phyloP scores from a whole-genome alignment of 2,329 filamentous ascomycete species.

The Albifimbria verrucaria region DNA sequence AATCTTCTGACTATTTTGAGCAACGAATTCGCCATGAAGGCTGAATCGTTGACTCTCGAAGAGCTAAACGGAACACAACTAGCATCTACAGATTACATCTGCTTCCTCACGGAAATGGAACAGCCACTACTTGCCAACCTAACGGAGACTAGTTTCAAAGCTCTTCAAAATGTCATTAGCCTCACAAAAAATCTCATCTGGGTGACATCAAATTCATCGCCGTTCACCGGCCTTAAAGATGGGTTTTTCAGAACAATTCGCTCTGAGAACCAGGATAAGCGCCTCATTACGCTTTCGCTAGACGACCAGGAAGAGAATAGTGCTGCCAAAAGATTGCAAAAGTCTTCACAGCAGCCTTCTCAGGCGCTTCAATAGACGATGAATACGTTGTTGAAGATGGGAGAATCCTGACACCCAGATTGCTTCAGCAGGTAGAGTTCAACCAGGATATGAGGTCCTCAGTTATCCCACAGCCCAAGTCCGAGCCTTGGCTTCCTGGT shows the following conservation, averaged over 20 bases:
- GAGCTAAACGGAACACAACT: too few relatives aligned
- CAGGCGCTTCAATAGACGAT: neutral
- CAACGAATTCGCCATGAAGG: too few relatives aligned
- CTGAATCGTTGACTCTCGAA: too few relatives aligned
- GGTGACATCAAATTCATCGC: neutral
- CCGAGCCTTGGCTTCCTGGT: conserved; percentile 5
- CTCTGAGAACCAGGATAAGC: neutral
- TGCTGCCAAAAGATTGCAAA: neutral
- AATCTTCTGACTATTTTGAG: too few relatives aligned
- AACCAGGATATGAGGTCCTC: neutral
- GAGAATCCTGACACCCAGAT: neutral
- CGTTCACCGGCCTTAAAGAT: neutral
- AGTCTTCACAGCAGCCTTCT: neutral
- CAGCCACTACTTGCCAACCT: neutral
- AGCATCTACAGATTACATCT: neutral
- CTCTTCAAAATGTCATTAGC: neutral
- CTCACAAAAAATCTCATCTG: neutral
- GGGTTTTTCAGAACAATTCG: conserved; percentile 2
- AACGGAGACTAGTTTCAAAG: neutral
- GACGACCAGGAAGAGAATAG: neutral
- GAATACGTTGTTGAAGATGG: conserved; percentile 3
- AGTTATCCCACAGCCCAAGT: neutral
- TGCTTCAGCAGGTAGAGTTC: neutral
- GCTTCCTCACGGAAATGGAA: neutral
- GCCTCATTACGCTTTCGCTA: neutral